A percentile compares a stretch with the other conserved stretches of the same genome.
These are phyloP conservation scores for Ustanciosporium gigantosporum DNA, from an alignment of 1,284 basidiomycete species.

Conservation along the genomic window DNA sequence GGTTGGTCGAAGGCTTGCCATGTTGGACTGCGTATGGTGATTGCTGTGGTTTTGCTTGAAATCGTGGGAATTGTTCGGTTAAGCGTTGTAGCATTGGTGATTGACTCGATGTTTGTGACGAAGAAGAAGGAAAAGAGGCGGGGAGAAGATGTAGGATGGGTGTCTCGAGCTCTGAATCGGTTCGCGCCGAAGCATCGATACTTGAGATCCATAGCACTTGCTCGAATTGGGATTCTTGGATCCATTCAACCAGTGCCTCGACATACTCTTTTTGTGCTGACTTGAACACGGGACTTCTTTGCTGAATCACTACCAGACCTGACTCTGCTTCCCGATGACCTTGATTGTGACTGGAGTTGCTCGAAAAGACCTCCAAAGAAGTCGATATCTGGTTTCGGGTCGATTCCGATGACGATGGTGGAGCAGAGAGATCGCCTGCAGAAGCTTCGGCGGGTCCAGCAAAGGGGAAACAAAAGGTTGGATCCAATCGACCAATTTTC, in stretches of 20 bases:
- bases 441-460: constrained; percentile 35
- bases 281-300: constrained; percentile 48
- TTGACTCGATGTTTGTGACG: constrained; percentile 3
- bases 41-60: too few species aligned
- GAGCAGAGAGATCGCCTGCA: background rate
- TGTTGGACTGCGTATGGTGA: too few species aligned
- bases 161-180: constrained; percentile 39
- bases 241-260: constrained; percentile 12
- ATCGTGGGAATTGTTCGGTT: background rate
- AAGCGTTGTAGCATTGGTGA: background rate
- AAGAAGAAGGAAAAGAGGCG: background rate
- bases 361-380: constrained; percentile 15
- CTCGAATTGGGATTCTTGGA: background rate
- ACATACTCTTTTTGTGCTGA: constrained; percentile 14
- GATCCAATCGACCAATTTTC: constrained; percentile 41
- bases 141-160: constrained; percentile 18
- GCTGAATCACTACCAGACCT: constrained; percentile 43
- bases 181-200: constrained; percentile 46
- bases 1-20: background rate
- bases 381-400: background rate
- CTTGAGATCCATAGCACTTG: constrained; percentile 18
- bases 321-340: too few species aligned
- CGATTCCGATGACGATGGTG: too few species aligned
- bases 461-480: constrained; percentile 44
- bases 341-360: too few species aligned